phyloP scores from a whole-genome alignment of 805 yeast species.

The Komagataella phaffii region DNA sequence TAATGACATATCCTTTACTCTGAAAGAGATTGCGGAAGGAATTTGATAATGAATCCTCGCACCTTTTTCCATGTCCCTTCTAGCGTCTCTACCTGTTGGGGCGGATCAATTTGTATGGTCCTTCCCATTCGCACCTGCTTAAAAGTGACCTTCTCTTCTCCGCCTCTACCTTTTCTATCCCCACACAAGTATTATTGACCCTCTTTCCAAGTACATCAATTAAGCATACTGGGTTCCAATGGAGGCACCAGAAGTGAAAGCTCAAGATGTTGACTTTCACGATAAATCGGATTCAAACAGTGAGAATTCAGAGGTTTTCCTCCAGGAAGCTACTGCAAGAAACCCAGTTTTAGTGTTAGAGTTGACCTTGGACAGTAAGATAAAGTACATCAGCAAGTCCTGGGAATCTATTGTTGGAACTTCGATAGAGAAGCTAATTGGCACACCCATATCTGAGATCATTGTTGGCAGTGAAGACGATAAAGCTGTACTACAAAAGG shows the following conservation, averaged over 20 bases:
- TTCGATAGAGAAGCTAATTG: slow-evolving; percentile 34
- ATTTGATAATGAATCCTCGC: not conserved
- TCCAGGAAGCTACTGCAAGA: slow-evolving; percentile 1
- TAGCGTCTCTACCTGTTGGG: not conserved
- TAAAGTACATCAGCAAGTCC: slow-evolving; percentile 59
- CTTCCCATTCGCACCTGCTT: not conserved
- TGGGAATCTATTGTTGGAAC: slow-evolving; percentile 79
- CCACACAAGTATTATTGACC: too few relatives aligned
- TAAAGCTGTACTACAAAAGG: slow-evolving; percentile 51
- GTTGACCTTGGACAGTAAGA: slow-evolving; percentile 63
- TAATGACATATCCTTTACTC: not conserved
- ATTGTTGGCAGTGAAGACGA: slow-evolving; percentile 56
- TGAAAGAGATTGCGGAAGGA: not conserved
- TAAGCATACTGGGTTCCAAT: not conserved
- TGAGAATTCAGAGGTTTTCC: not conserved
- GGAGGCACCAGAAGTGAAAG: not conserved
- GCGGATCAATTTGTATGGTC: not conserved
- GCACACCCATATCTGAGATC: slow-evolving; percentile 46
- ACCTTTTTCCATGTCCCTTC: not conserved
- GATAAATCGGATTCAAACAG: not conserved
- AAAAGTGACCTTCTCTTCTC: not conserved
- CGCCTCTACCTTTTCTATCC: not conserved
- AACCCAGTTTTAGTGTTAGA: slow-evolving; percentile 77
- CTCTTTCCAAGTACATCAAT: not conserved
- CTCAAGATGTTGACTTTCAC: not conserved